A percentile compares a stretch with the other conserved stretches of the same genome.
These are phyloP conservation scores for Chaetomium strumarium DNA, from an alignment of 2,329 filamentous ascomycete species.

Conservation along the genomic window DNA sequence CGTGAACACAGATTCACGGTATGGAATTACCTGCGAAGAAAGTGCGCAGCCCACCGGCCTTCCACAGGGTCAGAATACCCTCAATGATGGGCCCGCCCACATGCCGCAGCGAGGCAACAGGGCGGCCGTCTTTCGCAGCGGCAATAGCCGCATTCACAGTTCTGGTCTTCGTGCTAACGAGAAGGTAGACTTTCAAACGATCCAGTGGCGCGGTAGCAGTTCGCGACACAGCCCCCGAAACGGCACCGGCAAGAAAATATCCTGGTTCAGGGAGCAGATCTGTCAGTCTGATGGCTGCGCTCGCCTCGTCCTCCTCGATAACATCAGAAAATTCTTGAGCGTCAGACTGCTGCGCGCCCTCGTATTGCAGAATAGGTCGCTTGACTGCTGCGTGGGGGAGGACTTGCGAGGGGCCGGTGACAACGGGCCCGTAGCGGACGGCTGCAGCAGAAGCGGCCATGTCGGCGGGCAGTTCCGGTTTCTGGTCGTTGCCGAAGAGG, in stretches of 20 bases:
- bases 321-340: conserved; percentile 23
- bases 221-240: conserved; percentile 89
- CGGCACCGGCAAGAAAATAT: conserved; percentile 94
- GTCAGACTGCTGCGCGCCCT: conserved; percentile 19
- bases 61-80: conserved; percentile 75
- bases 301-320: conserved; percentile 33
- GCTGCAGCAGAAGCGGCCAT: conserved; percentile 13
- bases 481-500: conserved; percentile 2
- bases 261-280: conserved; percentile 79
- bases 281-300: conserved; percentile 51
- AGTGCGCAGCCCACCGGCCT: conserved; percentile 76
- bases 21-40: conserved; percentile 76
- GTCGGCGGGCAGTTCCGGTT: background rate
- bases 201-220: conserved; percentile 95
- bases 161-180: conserved; percentile 72
- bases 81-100: conserved; percentile 63
- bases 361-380: conserved; percentile 15
- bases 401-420: conserved; percentile 8
- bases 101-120: conserved; percentile 58
- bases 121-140: conserved; percentile 64
- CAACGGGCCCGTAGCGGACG: conserved; percentile 11
- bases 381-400: conserved; percentile 12
- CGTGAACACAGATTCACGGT: background rate
- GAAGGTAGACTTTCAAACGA: conserved; percentile 93
- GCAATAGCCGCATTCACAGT: conserved; percentile 53